Evolutionary conservation across 2,329 filamentous ascomycete genomes (phyloP).

Genomic region (Colletotrichum horii): DNA sequence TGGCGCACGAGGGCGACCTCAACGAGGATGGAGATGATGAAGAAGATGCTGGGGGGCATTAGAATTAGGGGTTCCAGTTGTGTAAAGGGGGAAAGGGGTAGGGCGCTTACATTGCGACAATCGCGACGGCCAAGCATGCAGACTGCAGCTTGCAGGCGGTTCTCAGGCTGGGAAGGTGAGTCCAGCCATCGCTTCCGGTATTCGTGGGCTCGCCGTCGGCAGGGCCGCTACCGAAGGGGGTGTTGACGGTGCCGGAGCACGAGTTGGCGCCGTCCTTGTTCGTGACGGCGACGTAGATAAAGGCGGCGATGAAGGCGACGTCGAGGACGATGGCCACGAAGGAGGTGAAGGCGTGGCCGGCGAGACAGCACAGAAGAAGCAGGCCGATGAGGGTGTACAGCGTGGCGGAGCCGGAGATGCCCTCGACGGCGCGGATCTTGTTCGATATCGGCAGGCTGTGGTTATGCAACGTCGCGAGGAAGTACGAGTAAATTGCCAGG

Average conservation of each 20-base stretch:
- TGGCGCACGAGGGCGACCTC: conserved; percentile 73
- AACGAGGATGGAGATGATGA: conserved; percentile 72
- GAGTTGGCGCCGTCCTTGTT: conserved; percentile 71
- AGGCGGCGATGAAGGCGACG: conserved; percentile 74
- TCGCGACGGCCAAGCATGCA: conserved; percentile 77
- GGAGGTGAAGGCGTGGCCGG: conserved; percentile 75
- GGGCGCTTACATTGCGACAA: conserved; percentile 74
- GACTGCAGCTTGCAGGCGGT: conserved; percentile 77
- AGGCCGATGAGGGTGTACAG: conserved; percentile 78
- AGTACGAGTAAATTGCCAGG: conserved; percentile 83
- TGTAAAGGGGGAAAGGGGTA: not conserved
- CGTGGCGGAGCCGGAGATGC: conserved; percentile 75
- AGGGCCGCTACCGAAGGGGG: conserved; percentile 71
- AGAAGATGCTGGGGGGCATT: conserved; percentile 64
- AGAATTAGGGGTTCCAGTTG: not conserved
- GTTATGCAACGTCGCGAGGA: conserved; percentile 74
- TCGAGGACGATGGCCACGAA: conserved; percentile 78
- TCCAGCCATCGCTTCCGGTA: conserved; percentile 54
- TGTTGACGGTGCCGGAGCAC: conserved; percentile 67
- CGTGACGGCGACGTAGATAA: conserved; percentile 81
- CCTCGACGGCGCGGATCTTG: conserved; percentile 76
- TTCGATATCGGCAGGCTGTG: conserved; percentile 67
- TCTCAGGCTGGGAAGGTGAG: conserved; percentile 49
- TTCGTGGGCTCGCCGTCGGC: conserved; percentile 52
- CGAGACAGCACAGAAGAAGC: conserved; percentile 79